Base-by-base conservation (phyloP, 495 filamentous ascomycete species). In the Aspergillus sclerotioniger region DNA sequence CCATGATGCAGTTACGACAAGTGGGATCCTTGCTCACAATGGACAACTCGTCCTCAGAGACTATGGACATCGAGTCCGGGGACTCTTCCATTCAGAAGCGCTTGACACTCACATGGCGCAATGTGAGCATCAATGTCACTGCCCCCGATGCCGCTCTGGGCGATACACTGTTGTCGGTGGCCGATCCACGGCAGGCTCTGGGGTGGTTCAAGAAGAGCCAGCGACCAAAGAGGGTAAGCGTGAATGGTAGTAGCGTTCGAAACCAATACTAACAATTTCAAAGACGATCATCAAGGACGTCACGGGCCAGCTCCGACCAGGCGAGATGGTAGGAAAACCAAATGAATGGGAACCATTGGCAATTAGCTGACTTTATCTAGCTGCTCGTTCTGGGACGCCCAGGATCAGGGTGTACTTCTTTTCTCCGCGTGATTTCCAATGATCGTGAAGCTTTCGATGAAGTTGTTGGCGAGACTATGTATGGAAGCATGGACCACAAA, bases 301-400 rank as follows among this genome's bases (percentile, higher is more conserved):
- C 6, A 66, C 59, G 13, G 74, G 74, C 2, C 74, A 76, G 51
- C 68, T 76, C 0, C 66, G 65, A 6, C 74, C 74, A 0, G 72
- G 74, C 0, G 74, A 76, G 58, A 76, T 75, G 74, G 73, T 76
- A 69, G 20, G 64, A 49, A 16, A 25, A 17, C 10, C 13, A 0
- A 43, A 13, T 39, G 54, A 12, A 19, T 25, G 25, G 16, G n/a
- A 8, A 15, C 1, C 21, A 48, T 19, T n/a, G 21, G 1, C 8
- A 10, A 0, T 13, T 13, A 13, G 48, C 59, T 65, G 43, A 63
- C 41, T 5, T 1, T 1, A 51, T 20, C 15, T 49, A 76, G 68
- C 57, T 77, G 45, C 68, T 80, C 0, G 75, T 80, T 9, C 65
- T 80, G 3, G 76, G 76, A 5, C 65, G 76, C 1, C 76, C 76